These are phyloP conservation scores for Rhizophora mangle DNA, from an alignment of 345 rosid species.

Conservation along the genomic window DNA sequence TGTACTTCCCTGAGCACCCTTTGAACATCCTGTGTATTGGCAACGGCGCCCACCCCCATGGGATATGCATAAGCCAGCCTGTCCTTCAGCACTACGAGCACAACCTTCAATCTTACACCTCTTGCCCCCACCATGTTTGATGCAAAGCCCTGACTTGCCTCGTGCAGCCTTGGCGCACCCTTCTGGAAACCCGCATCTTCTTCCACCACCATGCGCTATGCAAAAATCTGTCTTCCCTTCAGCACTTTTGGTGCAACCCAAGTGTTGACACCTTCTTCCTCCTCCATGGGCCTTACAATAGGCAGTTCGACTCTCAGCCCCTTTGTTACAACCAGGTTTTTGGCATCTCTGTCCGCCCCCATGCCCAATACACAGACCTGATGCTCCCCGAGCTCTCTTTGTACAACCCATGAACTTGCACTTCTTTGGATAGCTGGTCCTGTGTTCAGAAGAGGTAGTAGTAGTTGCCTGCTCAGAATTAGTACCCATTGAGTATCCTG, in stretches of 20 bases:
- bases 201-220: slow-evolving; percentile 95
- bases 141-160: slow-evolving; percentile 93
- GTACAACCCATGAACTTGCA: slow-evolving; percentile 73
- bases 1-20: slow-evolving; percentile 98
- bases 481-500: slow-evolving; percentile 51
- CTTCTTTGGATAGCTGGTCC: slow-evolving; percentile 51
- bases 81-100: slow-evolving; percentile 91
- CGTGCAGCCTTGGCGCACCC: slow-evolving; percentile 91
- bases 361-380: slow-evolving; percentile 90
- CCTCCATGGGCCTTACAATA: slow-evolving; percentile 96
- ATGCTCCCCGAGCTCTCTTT: slow-evolving; percentile 91
- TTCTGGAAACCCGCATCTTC: slow-evolving; percentile 61
- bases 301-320: slow-evolving; percentile 92
- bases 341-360: slow-evolving; percentile 98
- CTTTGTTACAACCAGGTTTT: slow-evolving; percentile 79
- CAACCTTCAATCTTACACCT: slow-evolving; percentile 80
- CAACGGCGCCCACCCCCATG: slow-evolving; percentile 98
- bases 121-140: slow-evolving; percentile 93
- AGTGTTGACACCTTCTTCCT: slow-evolving; percentile 82
- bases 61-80: slow-evolving; percentile 89
- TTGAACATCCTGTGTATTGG: slow-evolving; percentile 49
- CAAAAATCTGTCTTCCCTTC: slow-evolving; percentile 91
- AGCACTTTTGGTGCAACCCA: slow-evolving; percentile 95
- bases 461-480: slow-evolving; percentile 55
- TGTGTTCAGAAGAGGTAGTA: slow-evolving; percentile 48